A percentile compares a stretch with the other conserved stretches of the same genome.
phyloP scores from a whole-genome alignment of 2,329 filamentous ascomycete species.

The Aspergillus neotritici region DNA sequence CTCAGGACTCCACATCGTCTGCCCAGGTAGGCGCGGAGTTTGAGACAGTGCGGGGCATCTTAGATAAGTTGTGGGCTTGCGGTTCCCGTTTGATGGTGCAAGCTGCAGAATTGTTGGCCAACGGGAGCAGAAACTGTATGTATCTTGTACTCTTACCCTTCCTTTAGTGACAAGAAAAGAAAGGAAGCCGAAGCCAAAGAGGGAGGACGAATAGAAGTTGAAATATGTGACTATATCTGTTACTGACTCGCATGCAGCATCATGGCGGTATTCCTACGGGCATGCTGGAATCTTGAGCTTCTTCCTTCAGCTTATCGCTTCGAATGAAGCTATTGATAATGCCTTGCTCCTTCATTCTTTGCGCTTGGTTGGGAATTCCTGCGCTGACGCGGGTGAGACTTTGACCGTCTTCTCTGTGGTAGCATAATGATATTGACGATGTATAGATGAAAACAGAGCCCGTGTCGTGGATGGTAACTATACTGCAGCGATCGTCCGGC shows the following conservation, averaged over 20 bases:
- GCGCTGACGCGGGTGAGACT: conserved; percentile 39
- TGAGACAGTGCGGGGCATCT: conserved; percentile 22
- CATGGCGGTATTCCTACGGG: conserved; percentile 37
- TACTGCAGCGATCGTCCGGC: conserved; percentile 33
- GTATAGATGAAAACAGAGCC: conserved; percentile 38
- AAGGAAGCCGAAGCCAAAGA: no score
- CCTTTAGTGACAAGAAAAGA: no score
- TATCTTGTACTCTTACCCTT: background rate
- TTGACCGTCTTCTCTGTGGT: no score
- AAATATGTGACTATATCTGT: background rate
- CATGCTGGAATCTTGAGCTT: conserved; percentile 38
- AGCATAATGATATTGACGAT: conserved; percentile 9
- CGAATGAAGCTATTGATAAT: conserved; percentile 23
- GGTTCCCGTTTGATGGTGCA: conserved; percentile 31
- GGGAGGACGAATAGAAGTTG: background rate
- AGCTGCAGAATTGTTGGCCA: conserved; percentile 36
- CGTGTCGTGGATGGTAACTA: conserved; percentile 37
- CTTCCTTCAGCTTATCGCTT: conserved; percentile 36
- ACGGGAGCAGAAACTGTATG: conserved; percentile 41
- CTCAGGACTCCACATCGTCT: conserved; percentile 25
- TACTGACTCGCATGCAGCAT: conserved; percentile 23
- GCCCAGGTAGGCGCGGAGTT: conserved; percentile 25
- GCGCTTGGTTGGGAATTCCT: conserved; percentile 41
- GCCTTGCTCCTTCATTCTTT: conserved; percentile 36
- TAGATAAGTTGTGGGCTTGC: conserved; percentile 34